Percentiles rank a stretch among this genome's conserved stretches.
phyloP scores from a whole-genome alignment of 2,329 filamentous ascomycete genomes.

The Rutstroemia sp. region DNA sequence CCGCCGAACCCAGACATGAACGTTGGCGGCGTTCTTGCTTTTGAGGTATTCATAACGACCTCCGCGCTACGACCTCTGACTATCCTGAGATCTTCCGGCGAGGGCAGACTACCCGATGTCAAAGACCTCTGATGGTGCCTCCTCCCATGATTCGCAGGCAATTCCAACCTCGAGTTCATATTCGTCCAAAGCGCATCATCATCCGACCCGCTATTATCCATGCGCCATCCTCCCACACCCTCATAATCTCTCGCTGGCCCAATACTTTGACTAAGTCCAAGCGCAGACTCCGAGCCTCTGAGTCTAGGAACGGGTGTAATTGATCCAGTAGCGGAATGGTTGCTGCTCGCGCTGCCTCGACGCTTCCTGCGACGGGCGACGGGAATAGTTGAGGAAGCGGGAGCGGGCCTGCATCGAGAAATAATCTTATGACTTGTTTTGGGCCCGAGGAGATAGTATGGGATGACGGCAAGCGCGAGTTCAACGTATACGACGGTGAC shows the following conservation, averaged over 20 bases:
- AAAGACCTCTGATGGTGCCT: constrained; percentile 39
- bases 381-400: constrained; percentile 5
- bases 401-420: background rate
- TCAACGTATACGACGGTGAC: constrained; percentile 57
- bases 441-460: constrained; percentile 41
- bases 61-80: constrained; percentile 28
- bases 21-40: constrained; percentile 40
- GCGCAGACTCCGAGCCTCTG: constrained; percentile 22
- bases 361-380: constrained; percentile 13
- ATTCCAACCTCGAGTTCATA: constrained; percentile 44
- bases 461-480: constrained; percentile 49
- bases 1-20: background rate
- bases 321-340: constrained; percentile 26
- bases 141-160: constrained; percentile 36
- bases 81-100: constrained; percentile 12
- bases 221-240: constrained; percentile 51
- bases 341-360: constrained; percentile 26
- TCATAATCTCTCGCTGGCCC: constrained; percentile 51
- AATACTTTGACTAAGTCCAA: constrained; percentile 38
- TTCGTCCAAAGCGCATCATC: constrained; percentile 40
- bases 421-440: background rate
- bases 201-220: constrained; percentile 32
- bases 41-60: constrained; percentile 37
- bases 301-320: constrained; percentile 20
- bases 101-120: constrained; percentile 21